Conservation (phyloP, 2,329 filamentous ascomycete genomes). For the Cadophora gregata region DNA sequence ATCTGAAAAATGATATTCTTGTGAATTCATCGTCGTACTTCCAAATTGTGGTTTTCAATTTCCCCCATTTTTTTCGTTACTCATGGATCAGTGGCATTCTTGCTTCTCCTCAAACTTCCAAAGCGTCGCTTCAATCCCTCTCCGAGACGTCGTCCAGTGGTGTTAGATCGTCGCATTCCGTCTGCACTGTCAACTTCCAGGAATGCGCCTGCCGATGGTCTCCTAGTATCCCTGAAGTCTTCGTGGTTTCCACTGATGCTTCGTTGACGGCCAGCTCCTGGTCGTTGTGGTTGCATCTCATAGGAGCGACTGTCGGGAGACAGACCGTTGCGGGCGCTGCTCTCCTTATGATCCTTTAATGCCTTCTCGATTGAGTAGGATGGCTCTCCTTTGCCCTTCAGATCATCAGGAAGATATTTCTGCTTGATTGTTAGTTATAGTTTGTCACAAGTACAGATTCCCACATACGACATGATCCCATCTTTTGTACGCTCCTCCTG, state of each 20-base stretch:
- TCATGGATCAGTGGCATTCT: conserved; percentile 30
- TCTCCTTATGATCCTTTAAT: conserved; percentile 62
- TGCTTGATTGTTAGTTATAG: conserved; percentile 40
- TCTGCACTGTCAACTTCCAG: conserved; percentile 28
- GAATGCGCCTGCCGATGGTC: conserved; percentile 20
- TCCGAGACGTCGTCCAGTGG: conserved; percentile 50
- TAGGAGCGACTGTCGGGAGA: conserved; percentile 48
- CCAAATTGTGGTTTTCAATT: background rate
- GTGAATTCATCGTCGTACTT: conserved; percentile 9
- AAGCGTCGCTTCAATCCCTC: conserved; percentile 61
- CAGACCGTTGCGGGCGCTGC: conserved; percentile 39
- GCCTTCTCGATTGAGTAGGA: conserved; percentile 73
- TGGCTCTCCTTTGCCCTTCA: conserved; percentile 84
- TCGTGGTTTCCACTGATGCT: conserved; percentile 49
- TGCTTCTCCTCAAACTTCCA: conserved; percentile 56
- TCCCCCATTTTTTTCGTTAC: background rate
- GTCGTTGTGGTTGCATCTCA: conserved; percentile 55
- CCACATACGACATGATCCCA: conserved; percentile 73
- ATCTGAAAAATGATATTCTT: conserved; percentile 11
- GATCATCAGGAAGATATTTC: conserved; percentile 76
- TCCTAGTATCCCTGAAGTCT: conserved; percentile 12
- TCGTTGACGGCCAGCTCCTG: conserved; percentile 47
- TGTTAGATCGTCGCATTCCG: conserved; percentile 40
- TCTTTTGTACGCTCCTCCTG: conserved; percentile 78
- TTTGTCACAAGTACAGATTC: background rate